phyloP scores from a whole-genome alignment of 352 stramenopile species.

The Phytophthora cactorum region DNA sequence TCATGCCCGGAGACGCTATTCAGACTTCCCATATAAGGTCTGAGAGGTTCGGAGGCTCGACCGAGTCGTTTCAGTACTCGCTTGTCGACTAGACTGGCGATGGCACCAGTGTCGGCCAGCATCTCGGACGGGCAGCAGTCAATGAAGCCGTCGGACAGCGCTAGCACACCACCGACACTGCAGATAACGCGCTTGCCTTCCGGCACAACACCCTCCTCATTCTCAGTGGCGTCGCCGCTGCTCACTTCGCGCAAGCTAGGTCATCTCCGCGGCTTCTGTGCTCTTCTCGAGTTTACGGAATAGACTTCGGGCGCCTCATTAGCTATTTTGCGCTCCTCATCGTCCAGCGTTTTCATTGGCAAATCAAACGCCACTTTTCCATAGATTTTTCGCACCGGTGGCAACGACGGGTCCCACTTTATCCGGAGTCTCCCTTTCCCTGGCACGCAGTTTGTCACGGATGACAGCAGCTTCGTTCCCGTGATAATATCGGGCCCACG shows the following conservation, averaged over 20 bases:
- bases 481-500: too few relatives aligned
- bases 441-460: too few relatives aligned
- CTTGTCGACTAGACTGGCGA: not conserved
- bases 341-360: not conserved
- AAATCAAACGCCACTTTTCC: too few relatives aligned
- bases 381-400: too few relatives aligned
- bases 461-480: too few relatives aligned
- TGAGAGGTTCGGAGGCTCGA: not conserved
- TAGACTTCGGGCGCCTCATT: not conserved
- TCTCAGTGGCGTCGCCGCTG: not conserved
- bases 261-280: not conserved
- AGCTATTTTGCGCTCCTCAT: too few relatives aligned
- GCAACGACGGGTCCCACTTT: too few relatives aligned
- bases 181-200: not conserved
- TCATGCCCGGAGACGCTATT: too few relatives aligned
- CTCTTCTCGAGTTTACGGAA: not conserved
- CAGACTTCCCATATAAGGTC: too few relatives aligned
- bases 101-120: not conserved
- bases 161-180: not conserved
- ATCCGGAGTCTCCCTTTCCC: too few relatives aligned
- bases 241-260: not conserved
- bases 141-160: not conserved
- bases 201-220: not conserved
- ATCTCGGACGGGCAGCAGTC: conserved; percentile 5
- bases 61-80: not conserved